Conservation (phyloP, 768 basidiomycete species). For the Panaeolus cyanescens region DNA sequence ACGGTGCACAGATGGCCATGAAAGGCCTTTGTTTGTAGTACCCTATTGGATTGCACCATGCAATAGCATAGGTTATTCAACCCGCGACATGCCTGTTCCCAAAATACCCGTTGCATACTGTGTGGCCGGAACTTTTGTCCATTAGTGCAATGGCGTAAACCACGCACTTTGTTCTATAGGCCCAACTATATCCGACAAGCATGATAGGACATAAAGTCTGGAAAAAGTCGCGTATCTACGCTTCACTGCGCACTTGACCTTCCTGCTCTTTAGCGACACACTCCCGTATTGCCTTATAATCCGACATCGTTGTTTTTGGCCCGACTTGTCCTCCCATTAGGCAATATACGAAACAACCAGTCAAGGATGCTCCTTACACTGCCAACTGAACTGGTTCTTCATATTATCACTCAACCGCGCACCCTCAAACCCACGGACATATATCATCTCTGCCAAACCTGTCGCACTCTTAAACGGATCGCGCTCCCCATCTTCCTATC, state of each 20-base stretch:
- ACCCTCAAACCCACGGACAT: constrained; percentile 14
- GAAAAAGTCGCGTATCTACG: too few species aligned
- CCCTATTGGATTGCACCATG: too few species aligned
- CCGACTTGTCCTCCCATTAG: too few species aligned
- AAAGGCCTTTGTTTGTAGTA: neutral
- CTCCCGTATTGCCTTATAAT: too few species aligned
- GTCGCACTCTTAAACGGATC: constrained; percentile 5
- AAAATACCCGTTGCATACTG: neutral
- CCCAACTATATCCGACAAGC: neutral
- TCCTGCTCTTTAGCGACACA: too few species aligned
- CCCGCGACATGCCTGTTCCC: neutral
- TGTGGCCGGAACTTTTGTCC: neutral
- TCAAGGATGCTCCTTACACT: constrained; percentile 8
- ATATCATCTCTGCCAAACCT: constrained; percentile 9
- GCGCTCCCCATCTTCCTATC: constrained; percentile 16
- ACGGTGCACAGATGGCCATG: neutral
- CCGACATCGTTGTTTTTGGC: too few species aligned
- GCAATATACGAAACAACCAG: too few species aligned
- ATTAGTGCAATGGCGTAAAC: neutral
- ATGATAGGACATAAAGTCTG: neutral
- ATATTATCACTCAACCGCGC: constrained; percentile 10
- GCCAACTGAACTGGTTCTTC: constrained; percentile 19
- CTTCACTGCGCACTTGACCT: too few species aligned
- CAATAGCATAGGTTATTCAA: neutral
- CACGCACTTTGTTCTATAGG: neutral